Conservation (phyloP, 148 eudicot genomes). For the Vaccinium macrocarpon region DNA sequence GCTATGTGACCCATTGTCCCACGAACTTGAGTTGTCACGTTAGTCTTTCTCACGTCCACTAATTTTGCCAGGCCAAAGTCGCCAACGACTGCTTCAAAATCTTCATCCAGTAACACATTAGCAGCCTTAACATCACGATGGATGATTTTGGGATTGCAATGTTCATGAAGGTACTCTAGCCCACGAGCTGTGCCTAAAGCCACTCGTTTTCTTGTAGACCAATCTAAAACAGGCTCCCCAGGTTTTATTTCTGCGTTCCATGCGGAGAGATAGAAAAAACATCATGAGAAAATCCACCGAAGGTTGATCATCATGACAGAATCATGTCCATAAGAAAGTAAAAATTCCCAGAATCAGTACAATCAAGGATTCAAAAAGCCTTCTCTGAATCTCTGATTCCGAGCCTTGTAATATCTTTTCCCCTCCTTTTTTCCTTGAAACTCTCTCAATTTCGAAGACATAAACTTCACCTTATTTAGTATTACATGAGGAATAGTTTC, state of each 20-base stretch:
- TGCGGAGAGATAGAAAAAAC: not conserved
- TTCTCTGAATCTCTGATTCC: not conserved
- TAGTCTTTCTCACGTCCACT: slow-evolving; percentile 51
- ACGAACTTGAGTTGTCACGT: slow-evolving; percentile 61
- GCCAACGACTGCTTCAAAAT: slow-evolving; percentile 59
- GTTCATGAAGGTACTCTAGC: slow-evolving; percentile 57
- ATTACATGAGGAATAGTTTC: not conserved
- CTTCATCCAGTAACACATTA: slow-evolving; percentile 50
- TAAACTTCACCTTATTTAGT: not conserved
- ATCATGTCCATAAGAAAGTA: not conserved
- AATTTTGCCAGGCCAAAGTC: slow-evolving; percentile 61
- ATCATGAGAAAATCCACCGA: not conserved
- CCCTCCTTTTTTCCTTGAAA: not conserved
- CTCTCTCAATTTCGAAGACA: not conserved
- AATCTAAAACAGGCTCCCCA: slow-evolving; percentile 48
- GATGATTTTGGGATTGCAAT: slow-evolving; percentile 57
- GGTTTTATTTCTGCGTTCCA: slow-evolving; percentile 41
- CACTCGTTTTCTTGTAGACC: slow-evolving; percentile 48
- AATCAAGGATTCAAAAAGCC: not conserved
- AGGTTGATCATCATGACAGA: not conserved
- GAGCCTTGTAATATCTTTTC: not conserved
- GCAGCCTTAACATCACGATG: slow-evolving; percentile 65
- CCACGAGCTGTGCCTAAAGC: slow-evolving; percentile 62
- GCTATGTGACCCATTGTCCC: slow-evolving; percentile 69
- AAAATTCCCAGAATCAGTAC: not conserved